Conservation (phyloP, 768 basidiomycete species). For the Chalciporus pseudorubinellus region DNA sequence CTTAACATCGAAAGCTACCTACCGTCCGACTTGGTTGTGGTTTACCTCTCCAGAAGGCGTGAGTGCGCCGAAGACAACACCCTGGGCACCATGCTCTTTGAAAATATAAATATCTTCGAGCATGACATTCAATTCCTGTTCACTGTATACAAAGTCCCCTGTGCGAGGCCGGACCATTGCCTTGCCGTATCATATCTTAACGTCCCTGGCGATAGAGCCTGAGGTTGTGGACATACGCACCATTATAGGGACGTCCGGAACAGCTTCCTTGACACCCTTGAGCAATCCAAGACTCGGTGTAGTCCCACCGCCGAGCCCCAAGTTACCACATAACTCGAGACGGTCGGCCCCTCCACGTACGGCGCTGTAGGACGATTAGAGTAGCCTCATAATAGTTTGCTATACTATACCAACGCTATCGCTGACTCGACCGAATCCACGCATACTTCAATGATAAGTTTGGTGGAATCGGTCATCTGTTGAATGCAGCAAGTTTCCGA, state of each 20-base stretch:
- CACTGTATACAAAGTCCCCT: constrained; percentile 77
- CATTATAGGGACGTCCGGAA: constrained; percentile 62
- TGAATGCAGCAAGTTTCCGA: background rate
- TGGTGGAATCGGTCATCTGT: background rate
- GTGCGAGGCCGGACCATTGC: constrained; percentile 77
- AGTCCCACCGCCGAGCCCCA: constrained; percentile 74
- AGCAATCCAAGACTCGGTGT: constrained; percentile 80
- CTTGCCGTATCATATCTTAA: constrained; percentile 37
- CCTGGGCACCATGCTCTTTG: constrained; percentile 54
- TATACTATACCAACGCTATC: constrained; percentile 44
- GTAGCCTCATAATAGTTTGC: background rate
- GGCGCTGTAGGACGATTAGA: constrained; percentile 45
- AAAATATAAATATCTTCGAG: constrained; percentile 65
- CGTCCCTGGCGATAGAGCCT: background rate
- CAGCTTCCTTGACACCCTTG: constrained; percentile 48
- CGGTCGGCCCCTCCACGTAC: constrained; percentile 69
- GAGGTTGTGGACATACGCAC: constrained; percentile 41
- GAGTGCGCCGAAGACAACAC: constrained; percentile 68
- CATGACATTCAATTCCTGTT: constrained; percentile 69
- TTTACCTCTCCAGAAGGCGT: constrained; percentile 57
- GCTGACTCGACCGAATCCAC: constrained; percentile 77
- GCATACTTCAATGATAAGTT: constrained; percentile 56
- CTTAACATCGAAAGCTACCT: background rate
- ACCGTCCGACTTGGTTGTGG: constrained; percentile 52
- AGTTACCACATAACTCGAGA: constrained; percentile 72